These are phyloP conservation scores for Pichia nakasei DNA, from an alignment of 805 yeast genomes.

Conservation along the genomic window DNA sequence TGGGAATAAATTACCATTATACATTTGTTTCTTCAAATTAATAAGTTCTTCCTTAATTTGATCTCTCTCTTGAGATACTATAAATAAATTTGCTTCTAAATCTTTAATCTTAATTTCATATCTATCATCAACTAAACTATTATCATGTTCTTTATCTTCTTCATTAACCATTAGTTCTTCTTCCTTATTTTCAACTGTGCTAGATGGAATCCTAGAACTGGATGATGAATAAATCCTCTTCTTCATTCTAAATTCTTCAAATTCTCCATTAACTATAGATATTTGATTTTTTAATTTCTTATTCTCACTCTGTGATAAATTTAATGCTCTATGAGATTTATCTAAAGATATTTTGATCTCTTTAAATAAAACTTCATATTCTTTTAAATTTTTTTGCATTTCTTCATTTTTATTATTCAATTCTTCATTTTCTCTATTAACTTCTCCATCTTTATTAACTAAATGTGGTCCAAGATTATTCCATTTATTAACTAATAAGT, in stretches of 20 bases:
- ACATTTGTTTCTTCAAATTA: slow-evolving; percentile 49
- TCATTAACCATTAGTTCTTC: slow-evolving; percentile 2
- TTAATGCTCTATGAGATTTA: slow-evolving; percentile 68
- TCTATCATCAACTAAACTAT: slow-evolving; percentile 37
- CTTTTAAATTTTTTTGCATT: slow-evolving; percentile 13
- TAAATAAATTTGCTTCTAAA: slow-evolving; percentile 73
- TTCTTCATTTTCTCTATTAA: not conserved
- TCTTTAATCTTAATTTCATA: slow-evolving; percentile 72
- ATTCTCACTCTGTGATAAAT: slow-evolving; percentile 64
- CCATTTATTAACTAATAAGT: slow-evolving; percentile 13
- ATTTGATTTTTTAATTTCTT: slow-evolving; percentile 48
- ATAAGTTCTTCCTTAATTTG: slow-evolving; percentile 57
- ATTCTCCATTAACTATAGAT: slow-evolving; percentile 50
- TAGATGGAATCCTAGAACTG: slow-evolving; percentile 3
- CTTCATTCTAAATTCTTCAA: slow-evolving; percentile 55
- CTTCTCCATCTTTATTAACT: not conserved
- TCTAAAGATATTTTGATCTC: slow-evolving; percentile 64
- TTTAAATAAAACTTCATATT: slow-evolving; percentile 57
- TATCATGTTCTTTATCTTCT: slow-evolving; percentile 21
- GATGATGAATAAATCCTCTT: slow-evolving; percentile 16
- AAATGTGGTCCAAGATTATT: slow-evolving; percentile 1
- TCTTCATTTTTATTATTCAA: slow-evolving; percentile 20
- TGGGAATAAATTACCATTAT: slow-evolving; percentile 7
- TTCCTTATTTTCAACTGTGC: not conserved
- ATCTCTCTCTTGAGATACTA: slow-evolving; percentile 77